phyloP scores from a whole-genome alignment of 73 alveolate species.

The Paramecium tetraurelia region DNA sequence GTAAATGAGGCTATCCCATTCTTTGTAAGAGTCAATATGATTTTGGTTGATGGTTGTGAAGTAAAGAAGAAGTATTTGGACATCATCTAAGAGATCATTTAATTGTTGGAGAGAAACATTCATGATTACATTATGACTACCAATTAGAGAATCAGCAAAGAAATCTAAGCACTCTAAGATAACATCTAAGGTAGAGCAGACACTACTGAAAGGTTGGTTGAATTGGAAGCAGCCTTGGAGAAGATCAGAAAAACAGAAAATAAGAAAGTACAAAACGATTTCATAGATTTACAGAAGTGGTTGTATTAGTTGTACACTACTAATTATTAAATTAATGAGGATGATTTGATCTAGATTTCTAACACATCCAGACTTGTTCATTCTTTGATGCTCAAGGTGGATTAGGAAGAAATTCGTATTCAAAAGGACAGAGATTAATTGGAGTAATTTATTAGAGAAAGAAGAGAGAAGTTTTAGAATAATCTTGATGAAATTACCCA shows the following conservation, averaged over 20 bases:
- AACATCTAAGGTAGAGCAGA: constrained; percentile 70
- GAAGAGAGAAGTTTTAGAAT: constrained; percentile 44
- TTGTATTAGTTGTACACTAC: constrained; percentile 73
- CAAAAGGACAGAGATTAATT: constrained; percentile 65
- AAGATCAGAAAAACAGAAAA: constrained; percentile 69
- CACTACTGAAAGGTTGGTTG: constrained; percentile 73
- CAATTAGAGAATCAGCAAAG: constrained; percentile 61
- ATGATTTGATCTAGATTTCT: constrained; percentile 55
- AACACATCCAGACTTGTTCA: constrained; percentile 51
- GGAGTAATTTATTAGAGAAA: constrained; percentile 53
- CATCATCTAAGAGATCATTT: constrained; percentile 76
- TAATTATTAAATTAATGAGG: constrained; percentile 46
- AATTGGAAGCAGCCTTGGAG: constrained; percentile 77
- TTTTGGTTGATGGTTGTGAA: constrained; percentile 82
- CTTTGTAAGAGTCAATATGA: constrained; percentile 84
- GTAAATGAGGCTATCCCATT: constrained; percentile 79
- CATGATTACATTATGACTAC: constrained; percentile 63
- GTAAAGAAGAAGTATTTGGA: constrained; percentile 71
- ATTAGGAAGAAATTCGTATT: constrained; percentile 56
- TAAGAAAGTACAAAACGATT: constrained; percentile 63
- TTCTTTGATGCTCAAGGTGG: constrained; percentile 51
- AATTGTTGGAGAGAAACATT: constrained; percentile 65
- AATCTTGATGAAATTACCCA: constrained; percentile 58
- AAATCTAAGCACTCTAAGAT: constrained; percentile 66
- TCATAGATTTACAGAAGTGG: constrained; percentile 80